Evolutionary conservation across 1,284 basidiomycete genomes (phyloP).

Genomic region (Sporisorium exsertum): DNA sequence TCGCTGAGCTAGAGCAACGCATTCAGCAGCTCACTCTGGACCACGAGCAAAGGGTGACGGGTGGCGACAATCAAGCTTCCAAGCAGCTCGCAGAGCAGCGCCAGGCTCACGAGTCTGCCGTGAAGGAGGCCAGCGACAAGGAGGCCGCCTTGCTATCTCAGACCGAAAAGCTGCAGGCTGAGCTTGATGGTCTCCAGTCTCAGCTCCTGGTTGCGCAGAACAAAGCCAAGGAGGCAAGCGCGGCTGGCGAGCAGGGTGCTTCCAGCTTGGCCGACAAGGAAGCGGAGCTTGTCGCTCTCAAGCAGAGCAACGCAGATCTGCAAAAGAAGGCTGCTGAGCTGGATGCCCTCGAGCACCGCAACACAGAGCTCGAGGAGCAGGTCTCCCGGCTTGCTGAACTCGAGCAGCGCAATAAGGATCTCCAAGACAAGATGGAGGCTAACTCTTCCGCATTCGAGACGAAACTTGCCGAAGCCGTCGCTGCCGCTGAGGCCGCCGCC

Average conservation of each 20-base stretch:
- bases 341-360: conserved; percentile 8
- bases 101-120: conserved; percentile 27
- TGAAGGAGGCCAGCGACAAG: conserved; percentile 29
- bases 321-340: conserved; percentile 19
- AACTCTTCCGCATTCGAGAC: conserved; percentile 25
- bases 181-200: conserved; percentile 22
- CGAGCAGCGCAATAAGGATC: conserved; percentile 15
- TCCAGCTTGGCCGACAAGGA: conserved; percentile 39
- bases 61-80: conserved; percentile 7
- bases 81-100: conserved; percentile 33
- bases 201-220: conserved; percentile 26
- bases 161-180: conserved; percentile 29
- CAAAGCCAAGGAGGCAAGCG: conserved; percentile 26
- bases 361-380: conserved; percentile 24
- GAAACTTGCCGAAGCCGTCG: conserved; percentile 46
- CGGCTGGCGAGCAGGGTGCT: conserved; percentile 26
- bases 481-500: conserved; percentile 43
- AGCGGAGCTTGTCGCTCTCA: conserved; percentile 19
- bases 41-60: conserved; percentile 25
- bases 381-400: conserved; percentile 7
- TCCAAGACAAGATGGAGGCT: conserved; percentile 22
- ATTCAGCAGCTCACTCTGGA: conserved; percentile 29
- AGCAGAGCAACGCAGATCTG: conserved; percentile 17
- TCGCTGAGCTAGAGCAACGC: conserved; percentile 28
- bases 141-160: conserved; percentile 16